Conservation (phyloP, 371 early-diverging fungal genomes). For the Furculomyces boomerangus region DNA sequence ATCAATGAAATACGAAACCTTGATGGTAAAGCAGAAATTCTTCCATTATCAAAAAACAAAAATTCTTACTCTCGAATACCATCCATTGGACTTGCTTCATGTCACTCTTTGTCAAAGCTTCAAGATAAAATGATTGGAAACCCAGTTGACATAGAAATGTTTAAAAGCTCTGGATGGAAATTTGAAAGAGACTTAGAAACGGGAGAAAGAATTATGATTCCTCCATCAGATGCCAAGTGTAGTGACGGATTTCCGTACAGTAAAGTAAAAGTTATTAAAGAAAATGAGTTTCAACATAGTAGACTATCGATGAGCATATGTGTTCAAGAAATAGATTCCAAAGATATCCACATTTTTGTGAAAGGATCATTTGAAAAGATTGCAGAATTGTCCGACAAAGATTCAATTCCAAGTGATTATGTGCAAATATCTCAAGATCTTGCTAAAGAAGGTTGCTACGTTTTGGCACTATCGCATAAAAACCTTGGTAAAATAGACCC, state of each 20-base stretch:
- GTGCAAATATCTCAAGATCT: conserved; percentile 30
- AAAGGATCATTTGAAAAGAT: conserved; percentile 75
- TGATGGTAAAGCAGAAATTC: conserved; percentile 5
- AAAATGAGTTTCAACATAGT: conserved; percentile 74
- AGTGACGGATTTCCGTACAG: conserved; percentile 6
- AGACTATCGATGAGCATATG: conserved; percentile 72
- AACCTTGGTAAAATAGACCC: conserved; percentile 24
- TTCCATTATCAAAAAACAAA: conserved; percentile 8
- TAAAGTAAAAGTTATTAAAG: conserved; percentile 34
- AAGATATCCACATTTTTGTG: conserved; percentile 45
- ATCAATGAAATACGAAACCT: conserved; percentile 11
- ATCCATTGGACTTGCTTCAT: conserved; percentile 40
- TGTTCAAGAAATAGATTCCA: conserved; percentile 33
- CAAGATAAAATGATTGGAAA: conserved; percentile 63
- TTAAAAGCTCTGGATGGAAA: conserved; percentile 43
- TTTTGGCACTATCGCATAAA: conserved; percentile 49
- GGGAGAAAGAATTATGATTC: conserved; percentile 24
- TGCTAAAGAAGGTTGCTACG: conserved; percentile 60
- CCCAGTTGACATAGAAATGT: conserved; percentile 87
- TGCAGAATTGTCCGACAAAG: conserved; percentile 29
- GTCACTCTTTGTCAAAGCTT: conserved; percentile 62
- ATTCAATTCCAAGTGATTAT: conserved; percentile 43
- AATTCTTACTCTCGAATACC: conserved; percentile 15
- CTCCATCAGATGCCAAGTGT: conserved; percentile 9
- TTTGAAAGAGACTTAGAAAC: conserved; percentile 12